Percentiles rank a stretch among this genome's conserved stretches.
Conservation (phyloP, 2,329 filamentous ascomycete species). For the Fonsecaea erecta region DNA sequence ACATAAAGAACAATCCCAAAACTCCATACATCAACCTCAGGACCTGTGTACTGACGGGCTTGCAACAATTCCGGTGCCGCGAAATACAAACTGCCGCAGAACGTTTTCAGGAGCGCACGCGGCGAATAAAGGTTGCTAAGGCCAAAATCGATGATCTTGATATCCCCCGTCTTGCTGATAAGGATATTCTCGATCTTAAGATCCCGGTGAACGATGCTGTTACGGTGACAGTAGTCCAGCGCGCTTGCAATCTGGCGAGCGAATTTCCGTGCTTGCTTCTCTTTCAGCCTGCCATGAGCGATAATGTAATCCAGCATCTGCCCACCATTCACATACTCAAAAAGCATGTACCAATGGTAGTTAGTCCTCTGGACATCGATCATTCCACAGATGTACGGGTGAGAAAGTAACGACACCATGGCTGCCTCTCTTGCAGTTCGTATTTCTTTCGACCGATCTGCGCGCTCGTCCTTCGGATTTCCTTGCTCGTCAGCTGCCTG, state of each 20-base stretch:
- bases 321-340: slow-evolving; percentile 97
- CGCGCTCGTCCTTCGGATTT: slow-evolving; percentile 75
- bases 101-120: slow-evolving; percentile 84
- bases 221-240: slow-evolving; percentile 94
- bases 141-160: slow-evolving; percentile 99
- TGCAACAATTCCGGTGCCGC: slow-evolving; percentile 93
- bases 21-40: slow-evolving; percentile 98
- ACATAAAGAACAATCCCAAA: slow-evolving; percentile 98
- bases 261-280: slow-evolving; percentile 97
- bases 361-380: slow-evolving; percentile 93
- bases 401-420: slow-evolving; percentile 90
- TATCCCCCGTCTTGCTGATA: slow-evolving; percentile 98
- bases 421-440: slow-evolving; percentile 93
- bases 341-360: slow-evolving; percentile 99
- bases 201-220: slow-evolving; percentile 97
- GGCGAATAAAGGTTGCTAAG: slow-evolving; percentile 95
- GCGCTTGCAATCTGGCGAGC: slow-evolving; percentile 96
- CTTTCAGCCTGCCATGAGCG: slow-evolving; percentile 93
- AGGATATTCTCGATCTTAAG: slow-evolving; percentile 99
- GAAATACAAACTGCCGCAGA: slow-evolving; percentile 97
- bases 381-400: slow-evolving; percentile 95
- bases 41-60: slow-evolving; percentile 90
- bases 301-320: slow-evolving; percentile 99
- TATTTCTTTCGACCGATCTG: slow-evolving; percentile 95
- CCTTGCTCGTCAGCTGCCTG: slow-evolving; percentile 84